Evolutionary conservation across 495 filamentous ascomycete species (phyloP).

Genomic region (Xylaria curta): DNA sequence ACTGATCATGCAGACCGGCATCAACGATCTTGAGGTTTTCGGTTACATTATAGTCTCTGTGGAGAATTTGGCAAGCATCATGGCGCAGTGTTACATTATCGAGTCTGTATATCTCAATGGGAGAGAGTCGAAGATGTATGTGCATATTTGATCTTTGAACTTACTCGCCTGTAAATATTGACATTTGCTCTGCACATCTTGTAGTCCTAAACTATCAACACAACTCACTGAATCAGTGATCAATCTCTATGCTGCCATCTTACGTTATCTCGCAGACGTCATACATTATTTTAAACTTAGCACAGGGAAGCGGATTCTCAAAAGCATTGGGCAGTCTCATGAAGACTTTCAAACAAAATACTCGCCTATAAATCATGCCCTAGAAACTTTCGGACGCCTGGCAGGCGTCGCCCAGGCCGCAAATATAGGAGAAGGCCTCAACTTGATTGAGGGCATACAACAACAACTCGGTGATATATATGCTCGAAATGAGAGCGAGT

Average conservation of each 20-base stretch:
- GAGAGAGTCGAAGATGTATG: not conserved
- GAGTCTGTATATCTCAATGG: not conserved
- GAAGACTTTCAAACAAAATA: slow-evolving; percentile 7
- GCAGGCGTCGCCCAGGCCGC: not conserved
- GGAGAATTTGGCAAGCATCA: not conserved
- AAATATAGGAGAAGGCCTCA: not conserved
- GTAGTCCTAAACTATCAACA: not conserved
- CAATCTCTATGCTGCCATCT: slow-evolving; percentile 2
- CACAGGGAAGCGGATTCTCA: not conserved
- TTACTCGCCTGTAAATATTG: not conserved
- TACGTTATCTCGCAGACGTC: slow-evolving; percentile 2
- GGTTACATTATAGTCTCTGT: not conserved
- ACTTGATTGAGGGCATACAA: not conserved
- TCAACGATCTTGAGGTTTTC: not conserved
- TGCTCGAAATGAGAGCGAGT: not conserved
- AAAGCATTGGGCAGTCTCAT: slow-evolving; percentile 1
- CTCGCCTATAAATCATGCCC: not conserved
- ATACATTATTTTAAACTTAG: not conserved
- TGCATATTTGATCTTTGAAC: not conserved
- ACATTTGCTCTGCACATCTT: not conserved
- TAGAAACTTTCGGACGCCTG: not conserved
- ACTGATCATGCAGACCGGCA: slow-evolving; percentile 6
- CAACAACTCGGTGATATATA: not conserved
- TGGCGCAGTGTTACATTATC: not conserved
- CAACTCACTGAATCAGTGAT: not conserved